A percentile compares a stretch with the other conserved stretches of the same genome.
These are phyloP conservation scores for Nakazawaea ishiwadae DNA, from an alignment of 805 yeast genomes.

Conservation along the genomic window DNA sequence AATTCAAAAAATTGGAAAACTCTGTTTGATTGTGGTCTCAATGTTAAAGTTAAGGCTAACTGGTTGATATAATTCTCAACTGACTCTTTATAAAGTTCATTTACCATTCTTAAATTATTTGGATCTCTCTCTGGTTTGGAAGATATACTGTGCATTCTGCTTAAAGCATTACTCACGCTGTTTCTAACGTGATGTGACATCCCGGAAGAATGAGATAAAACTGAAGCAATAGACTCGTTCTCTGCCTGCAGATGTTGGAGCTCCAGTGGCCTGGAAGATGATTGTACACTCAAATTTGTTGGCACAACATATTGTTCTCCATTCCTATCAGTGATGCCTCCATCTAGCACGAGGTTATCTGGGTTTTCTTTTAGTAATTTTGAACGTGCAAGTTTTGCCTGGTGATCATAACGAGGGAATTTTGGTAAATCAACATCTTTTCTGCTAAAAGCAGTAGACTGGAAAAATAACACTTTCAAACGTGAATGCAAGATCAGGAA, in stretches of 20 bases:
- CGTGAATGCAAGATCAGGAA: constrained; percentile 66
- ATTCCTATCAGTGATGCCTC: background rate
- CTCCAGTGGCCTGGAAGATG: background rate
- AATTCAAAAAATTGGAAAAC: constrained; percentile 85
- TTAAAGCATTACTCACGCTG: background rate
- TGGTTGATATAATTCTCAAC: constrained; percentile 67
- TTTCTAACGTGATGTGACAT: background rate
- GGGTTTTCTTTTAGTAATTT: background rate
- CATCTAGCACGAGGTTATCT: background rate
- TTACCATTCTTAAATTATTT: constrained; percentile 4
- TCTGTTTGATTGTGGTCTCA: constrained; percentile 78
- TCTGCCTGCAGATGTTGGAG: background rate
- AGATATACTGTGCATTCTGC: background rate
- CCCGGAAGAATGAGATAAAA: background rate
- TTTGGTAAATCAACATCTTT: constrained; percentile 31
- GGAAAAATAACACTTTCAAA: constrained; percentile 50
- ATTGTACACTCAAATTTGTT: background rate
- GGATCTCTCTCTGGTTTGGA: background rate
- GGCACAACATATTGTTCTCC: background rate
- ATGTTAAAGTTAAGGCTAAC: constrained; percentile 52
- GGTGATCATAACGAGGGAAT: constrained; percentile 33
- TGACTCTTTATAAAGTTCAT: constrained; percentile 33
- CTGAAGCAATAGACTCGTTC: background rate
- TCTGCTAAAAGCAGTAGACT: constrained; percentile 26
- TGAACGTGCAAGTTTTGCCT: constrained; percentile 8